phyloP scores from a whole-genome alignment of 106 monocot genomes.

The Allium sativum region DNA sequence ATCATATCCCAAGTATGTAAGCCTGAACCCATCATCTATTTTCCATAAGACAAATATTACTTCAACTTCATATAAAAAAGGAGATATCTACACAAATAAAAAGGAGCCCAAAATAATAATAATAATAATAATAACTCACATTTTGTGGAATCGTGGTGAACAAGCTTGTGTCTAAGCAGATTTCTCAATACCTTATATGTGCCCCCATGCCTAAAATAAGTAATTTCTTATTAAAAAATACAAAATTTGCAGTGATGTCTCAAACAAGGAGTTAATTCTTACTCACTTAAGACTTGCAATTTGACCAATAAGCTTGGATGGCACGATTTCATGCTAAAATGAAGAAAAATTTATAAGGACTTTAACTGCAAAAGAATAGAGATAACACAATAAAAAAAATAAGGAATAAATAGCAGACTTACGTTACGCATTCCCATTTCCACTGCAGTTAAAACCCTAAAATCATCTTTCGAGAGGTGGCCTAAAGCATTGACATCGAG shows the following conservation, averaged over 20 bases:
- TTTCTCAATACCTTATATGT: constrained; percentile 92
- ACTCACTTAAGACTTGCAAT: constrained; percentile 84
- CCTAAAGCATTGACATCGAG: constrained; percentile 82
- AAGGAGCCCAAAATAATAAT: background rate
- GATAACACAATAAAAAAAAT: background rate
- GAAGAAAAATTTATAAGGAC: too few relatives aligned
- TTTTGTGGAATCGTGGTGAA: constrained; percentile 90
- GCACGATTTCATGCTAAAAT: constrained; percentile 86
- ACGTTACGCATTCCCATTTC: constrained; percentile 99
- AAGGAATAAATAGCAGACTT: background rate
- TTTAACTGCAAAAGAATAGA: background rate
- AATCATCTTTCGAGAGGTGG: constrained; percentile 86
- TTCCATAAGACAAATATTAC: background rate
- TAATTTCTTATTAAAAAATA: background rate
- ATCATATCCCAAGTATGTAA: constrained; percentile 96
- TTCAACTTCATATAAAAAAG: background rate
- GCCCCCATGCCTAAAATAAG: constrained; percentile 67
- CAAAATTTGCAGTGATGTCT: background rate
- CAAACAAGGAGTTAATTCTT: too few relatives aligned
- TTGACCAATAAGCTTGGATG: constrained; percentile 72
- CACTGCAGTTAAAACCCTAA: constrained; percentile 83
- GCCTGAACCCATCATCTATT: constrained; percentile 88
- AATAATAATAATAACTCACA: constrained; percentile 30
- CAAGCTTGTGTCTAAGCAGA: constrained; percentile 81
- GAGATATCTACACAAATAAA: background rate